A percentile compares a stretch with the other conserved stretches of the same genome.
These are phyloP conservation scores for Ascochyta rabiei DNA, from an alignment of 2,329 filamentous ascomycete genomes.

Conservation along the genomic window DNA sequence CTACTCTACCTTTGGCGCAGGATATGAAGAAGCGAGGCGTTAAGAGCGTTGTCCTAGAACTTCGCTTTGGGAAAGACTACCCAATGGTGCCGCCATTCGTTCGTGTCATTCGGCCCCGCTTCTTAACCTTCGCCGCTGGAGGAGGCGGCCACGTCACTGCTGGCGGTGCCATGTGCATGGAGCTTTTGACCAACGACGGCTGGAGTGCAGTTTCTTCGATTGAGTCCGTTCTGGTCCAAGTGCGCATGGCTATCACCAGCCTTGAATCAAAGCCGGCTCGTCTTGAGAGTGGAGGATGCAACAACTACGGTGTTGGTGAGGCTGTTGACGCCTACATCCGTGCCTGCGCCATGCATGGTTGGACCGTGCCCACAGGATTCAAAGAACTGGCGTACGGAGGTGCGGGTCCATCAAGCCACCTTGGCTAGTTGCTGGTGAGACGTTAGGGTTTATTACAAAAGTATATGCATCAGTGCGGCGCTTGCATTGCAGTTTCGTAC, in stretches of 20 bases:
- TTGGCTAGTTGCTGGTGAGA: background rate
- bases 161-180: constrained; percentile 83
- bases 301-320: constrained; percentile 71
- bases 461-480: background rate
- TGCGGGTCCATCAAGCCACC: background rate
- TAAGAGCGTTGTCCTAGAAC: constrained; percentile 76
- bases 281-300: constrained; percentile 52
- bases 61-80: constrained; percentile 78
- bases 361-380: constrained; percentile 72
- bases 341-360: constrained; percentile 72
- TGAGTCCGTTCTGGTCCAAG: constrained; percentile 80
- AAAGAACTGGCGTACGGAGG: constrained; percentile 52
- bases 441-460: background rate
- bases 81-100: constrained; percentile 84
- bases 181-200: constrained; percentile 80
- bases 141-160: constrained; percentile 86
- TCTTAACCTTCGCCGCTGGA: constrained; percentile 71
- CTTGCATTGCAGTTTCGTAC: background rate
- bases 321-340: constrained; percentile 76
- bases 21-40: constrained; percentile 72
- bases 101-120: constrained; percentile 79
- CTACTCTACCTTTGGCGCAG: constrained; percentile 68
- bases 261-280: constrained; percentile 73
- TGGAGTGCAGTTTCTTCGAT: constrained; percentile 78
- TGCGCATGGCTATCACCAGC: constrained; percentile 75